Evolutionary conservation across 1,284 basidiomycete species (phyloP).

Genomic region (Moesziomyces aphidis): DNA sequence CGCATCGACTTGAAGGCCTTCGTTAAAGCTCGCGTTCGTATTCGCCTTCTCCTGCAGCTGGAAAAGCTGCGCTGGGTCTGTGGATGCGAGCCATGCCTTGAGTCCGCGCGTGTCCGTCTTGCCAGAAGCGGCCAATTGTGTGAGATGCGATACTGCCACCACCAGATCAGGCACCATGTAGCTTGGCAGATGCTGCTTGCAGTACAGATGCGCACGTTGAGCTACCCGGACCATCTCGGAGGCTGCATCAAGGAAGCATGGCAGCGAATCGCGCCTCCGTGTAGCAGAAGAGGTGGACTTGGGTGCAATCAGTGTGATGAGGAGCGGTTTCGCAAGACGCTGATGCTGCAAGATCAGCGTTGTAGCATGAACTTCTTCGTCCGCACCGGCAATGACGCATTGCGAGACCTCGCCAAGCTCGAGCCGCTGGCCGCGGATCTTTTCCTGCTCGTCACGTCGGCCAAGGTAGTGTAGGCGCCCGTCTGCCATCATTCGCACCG

Average conservation of each 20-base stretch:
- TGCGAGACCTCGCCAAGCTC: constrained; percentile 73
- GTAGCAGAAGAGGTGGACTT: not conserved
- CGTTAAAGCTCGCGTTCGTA: not conserved
- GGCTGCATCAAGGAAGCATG: not conserved
- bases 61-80: constrained; percentile 9
- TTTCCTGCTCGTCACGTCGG: constrained; percentile 74
- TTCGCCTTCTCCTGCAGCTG: not conserved
- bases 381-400: constrained; percentile 9
- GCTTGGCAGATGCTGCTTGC: constrained; percentile 14
- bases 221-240: constrained; percentile 1
- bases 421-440: constrained; percentile 73
- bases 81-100: constrained; percentile 16
- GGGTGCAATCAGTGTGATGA: constrained; percentile 8
- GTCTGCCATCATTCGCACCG: constrained; percentile 73
- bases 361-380: constrained; percentile 1
- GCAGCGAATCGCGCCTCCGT: constrained; percentile 5
- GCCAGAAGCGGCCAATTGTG: constrained; percentile 13
- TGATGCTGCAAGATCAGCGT: constrained; percentile 14
- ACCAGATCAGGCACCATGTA: constrained; percentile 27
- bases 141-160: constrained; percentile 10
- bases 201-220: constrained; percentile 2
- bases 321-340: constrained; percentile 14
- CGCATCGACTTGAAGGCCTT: not conserved
- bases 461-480: constrained; percentile 73
- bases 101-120: constrained; percentile 13